These are phyloP conservation scores for Tulasnella sp. DNA, from an alignment of 768 basidiomycete genomes.

Conservation along the genomic window DNA sequence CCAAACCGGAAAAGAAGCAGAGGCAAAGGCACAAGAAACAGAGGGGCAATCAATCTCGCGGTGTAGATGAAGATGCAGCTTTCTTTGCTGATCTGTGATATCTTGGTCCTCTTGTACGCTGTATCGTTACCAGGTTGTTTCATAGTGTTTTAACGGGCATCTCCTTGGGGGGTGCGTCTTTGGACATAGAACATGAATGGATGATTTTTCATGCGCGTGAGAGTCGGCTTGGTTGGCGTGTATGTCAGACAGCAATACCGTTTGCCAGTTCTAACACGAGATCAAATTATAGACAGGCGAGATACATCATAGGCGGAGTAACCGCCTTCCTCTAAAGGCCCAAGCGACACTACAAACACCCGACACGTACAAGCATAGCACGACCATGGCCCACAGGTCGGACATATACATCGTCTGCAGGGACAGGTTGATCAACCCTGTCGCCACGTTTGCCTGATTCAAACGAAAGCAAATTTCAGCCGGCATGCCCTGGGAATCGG, in stretches of 20 bases:
- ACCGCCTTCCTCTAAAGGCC: constrained; percentile 42
- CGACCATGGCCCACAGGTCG: constrained; percentile 53
- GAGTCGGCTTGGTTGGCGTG: too few relatives aligned
- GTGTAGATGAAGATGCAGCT: constrained; percentile 53
- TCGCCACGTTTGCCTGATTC: constrained; percentile 76
- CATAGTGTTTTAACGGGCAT: too few relatives aligned
- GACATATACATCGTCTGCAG: constrained; percentile 77
- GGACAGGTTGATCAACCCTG: constrained; percentile 77
- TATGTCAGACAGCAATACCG: too few relatives aligned
- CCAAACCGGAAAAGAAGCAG: constrained; percentile 42
- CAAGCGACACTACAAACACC: constrained; percentile 63
- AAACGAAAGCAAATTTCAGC: not conserved
- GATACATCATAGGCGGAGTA: constrained; percentile 36
- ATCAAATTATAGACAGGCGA: not conserved
- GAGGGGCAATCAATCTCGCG: constrained; percentile 59
- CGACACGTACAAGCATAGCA: constrained; percentile 60
- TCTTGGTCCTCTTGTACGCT: not conserved
- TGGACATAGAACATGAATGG: too few relatives aligned
- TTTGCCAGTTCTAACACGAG: not conserved
- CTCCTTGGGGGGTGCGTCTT: too few relatives aligned
- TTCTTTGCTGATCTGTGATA: constrained; percentile 65
- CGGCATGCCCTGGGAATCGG: not conserved
- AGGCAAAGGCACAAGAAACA: constrained; percentile 49
- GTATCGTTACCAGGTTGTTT: not conserved
- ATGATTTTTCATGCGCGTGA: too few relatives aligned